Evolutionary conservation across 164 flowering plant genomes (phyloP).

Genomic region (Nelumbo lutea): DNA sequence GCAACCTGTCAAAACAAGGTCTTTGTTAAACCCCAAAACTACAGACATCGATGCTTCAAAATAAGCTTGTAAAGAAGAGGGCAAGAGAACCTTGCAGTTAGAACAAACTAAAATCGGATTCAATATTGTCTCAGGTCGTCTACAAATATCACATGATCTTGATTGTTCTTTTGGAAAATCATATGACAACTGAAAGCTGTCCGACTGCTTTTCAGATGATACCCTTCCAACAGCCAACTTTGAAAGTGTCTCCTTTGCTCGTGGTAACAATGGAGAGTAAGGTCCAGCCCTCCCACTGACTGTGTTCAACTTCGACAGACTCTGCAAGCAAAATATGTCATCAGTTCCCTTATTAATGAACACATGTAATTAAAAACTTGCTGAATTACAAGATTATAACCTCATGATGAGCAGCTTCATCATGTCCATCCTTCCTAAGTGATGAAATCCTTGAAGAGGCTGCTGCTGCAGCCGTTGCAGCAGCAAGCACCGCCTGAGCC

Average conservation of each 20-base stretch:
- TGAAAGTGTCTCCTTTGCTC: conserved; percentile 60
- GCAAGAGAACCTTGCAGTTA: conserved; percentile 77
- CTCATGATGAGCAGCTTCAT: conserved; percentile 60
- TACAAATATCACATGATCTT: conserved; percentile 76
- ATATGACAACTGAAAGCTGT: conserved; percentile 29
- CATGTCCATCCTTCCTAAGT: conserved; percentile 68
- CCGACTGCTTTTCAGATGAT: conserved; percentile 49
- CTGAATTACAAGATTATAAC: conserved; percentile 21
- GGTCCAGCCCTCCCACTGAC: conserved; percentile 40
- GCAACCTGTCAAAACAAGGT: conserved; percentile 52
- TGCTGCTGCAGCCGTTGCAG: conserved; percentile 97
- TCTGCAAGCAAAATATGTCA: conserved; percentile 29
- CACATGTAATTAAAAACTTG: background rate
- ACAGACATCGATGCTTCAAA: background rate
- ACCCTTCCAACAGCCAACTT: conserved; percentile 43
- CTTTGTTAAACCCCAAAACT: conserved; percentile 4
- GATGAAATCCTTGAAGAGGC: conserved; percentile 83
- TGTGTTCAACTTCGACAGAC: conserved; percentile 29
- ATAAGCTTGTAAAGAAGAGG: background rate
- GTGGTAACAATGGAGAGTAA: conserved; percentile 48
- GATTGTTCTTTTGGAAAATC: conserved; percentile 50
- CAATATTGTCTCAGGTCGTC: conserved; percentile 65
- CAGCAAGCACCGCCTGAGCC: conserved; percentile 94
- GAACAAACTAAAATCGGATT: conserved; percentile 74
- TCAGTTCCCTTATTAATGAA: background rate